These are phyloP conservation scores for Didymella lethalis DNA, from an alignment of 2,329 filamentous ascomycete genomes.

Conservation along the genomic window DNA sequence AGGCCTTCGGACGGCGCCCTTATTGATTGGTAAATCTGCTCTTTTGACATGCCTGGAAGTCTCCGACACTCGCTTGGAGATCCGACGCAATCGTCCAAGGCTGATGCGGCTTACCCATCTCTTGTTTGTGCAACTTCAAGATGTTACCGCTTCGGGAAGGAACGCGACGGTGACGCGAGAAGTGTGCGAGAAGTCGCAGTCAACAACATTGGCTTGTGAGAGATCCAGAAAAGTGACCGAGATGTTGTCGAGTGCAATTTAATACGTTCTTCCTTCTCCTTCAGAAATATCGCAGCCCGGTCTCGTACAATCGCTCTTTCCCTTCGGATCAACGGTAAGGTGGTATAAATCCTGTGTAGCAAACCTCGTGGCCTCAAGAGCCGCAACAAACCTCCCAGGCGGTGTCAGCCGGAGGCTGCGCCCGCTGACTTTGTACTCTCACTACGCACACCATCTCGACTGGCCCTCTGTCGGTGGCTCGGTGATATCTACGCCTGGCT, in stretches of 20 bases:
- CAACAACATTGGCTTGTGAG: neutral
- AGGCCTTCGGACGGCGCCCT: conserved; percentile 7
- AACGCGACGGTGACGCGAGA: neutral
- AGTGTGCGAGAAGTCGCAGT: neutral
- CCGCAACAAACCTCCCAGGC: neutral
- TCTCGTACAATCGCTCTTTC: no score
- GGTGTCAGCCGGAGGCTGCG: conserved; percentile 2
- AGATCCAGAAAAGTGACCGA: neutral
- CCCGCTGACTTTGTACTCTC: neutral
- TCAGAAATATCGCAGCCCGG: neutral
- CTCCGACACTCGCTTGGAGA: conserved; percentile 1
- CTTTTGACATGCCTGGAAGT: neutral
- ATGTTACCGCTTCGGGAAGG: neutral
- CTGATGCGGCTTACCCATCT: conserved; percentile 12
- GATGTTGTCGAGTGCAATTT: no score
- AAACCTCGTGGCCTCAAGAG: conserved; percentile 5
- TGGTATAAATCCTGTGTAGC: neutral
- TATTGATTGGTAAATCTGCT: conserved; percentile 10
- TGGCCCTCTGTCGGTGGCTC: neutral
- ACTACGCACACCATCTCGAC: conserved; percentile 2
- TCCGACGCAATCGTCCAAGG: conserved; percentile 12
- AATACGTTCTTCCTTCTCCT: neutral
- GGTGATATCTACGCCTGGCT: neutral
- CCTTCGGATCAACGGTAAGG: neutral
- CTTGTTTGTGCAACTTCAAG: conserved; percentile 15